phyloP scores from a whole-genome alignment of 1,284 basidiomycete genomes.

The Mycosarcoma mackinlayi region DNA sequence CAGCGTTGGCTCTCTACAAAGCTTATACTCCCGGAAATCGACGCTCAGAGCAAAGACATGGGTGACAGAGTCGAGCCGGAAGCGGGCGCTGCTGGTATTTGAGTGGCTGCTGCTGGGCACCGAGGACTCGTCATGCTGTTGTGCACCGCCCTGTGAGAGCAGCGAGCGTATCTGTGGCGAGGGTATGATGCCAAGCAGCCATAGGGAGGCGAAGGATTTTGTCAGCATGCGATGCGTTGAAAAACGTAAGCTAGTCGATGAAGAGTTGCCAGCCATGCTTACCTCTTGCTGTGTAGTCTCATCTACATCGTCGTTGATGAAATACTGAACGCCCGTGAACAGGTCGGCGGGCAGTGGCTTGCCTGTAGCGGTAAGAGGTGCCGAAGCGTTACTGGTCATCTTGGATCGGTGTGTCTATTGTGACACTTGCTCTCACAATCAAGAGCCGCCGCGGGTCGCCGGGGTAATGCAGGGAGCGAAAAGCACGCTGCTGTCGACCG shows the following conservation, averaged over 20 bases:
- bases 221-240: neutral
- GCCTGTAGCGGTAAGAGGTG: neutral
- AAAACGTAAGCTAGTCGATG: neutral
- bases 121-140: conserved; percentile 2
- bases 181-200: too few relatives aligned
- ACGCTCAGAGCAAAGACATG: conserved; percentile 72
- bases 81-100: conserved; percentile 6
- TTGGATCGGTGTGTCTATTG: too few relatives aligned
- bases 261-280: neutral
- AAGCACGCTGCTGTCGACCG: too few relatives aligned
- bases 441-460: too few relatives aligned
- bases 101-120: conserved; percentile 14
- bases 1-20: conserved; percentile 39
- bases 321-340: conserved; percentile 34
- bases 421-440: too few relatives aligned
- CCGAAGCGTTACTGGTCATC: conserved; percentile 12
- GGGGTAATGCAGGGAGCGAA: too few relatives aligned
- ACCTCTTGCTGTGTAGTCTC: conserved; percentile 21
- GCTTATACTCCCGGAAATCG: conserved; percentile 72
- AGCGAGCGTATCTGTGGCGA: conserved; percentile 15
- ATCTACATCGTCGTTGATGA: conserved; percentile 48
- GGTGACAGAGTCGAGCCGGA: conserved; percentile 61
- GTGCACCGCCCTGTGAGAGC: conserved; percentile 11
- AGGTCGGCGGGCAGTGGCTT: conserved; percentile 17
- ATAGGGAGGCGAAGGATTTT: neutral